Evolutionary conservation across 257 asterid genomes (phyloP).

Genomic region (Nicotiana benthamiana): DNA sequence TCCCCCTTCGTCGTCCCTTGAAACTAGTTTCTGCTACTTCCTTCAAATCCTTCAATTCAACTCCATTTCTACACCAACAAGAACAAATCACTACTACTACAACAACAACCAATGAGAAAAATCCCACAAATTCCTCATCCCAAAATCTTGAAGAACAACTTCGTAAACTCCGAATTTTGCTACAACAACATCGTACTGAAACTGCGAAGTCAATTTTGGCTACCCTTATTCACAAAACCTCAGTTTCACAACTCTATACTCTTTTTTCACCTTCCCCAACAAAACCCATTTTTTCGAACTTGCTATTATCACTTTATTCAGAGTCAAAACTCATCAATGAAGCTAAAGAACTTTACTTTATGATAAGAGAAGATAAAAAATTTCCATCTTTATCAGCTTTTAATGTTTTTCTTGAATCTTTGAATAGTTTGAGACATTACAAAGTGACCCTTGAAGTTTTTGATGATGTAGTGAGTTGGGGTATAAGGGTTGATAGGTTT

Average conservation of each 20-base stretch:
- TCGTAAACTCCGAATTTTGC: slow-evolving; percentile 35
- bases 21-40: background rate
- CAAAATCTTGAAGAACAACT: slow-evolving; percentile 34
- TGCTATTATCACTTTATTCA: slow-evolving; percentile 46
- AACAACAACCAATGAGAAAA: background rate
- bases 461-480: slow-evolving; percentile 38
- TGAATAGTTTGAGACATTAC: slow-evolving; percentile 38
- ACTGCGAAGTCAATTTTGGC: slow-evolving; percentile 43
- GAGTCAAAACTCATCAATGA: slow-evolving; percentile 44
- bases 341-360: slow-evolving; percentile 43
- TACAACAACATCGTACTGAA: slow-evolving; percentile 47
- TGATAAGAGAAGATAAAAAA: slow-evolving; percentile 39
- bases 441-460: slow-evolving; percentile 38
- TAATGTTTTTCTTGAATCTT: slow-evolving; percentile 46
- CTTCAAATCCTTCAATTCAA: background rate
- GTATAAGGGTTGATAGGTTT: slow-evolving; percentile 46
- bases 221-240: slow-evolving; percentile 25
- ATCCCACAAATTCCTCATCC: background rate
- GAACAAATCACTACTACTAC: background rate
- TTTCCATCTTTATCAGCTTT: slow-evolving; percentile 50
- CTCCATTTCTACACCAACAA: background rate
- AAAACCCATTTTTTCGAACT: slow-evolving; percentile 31
- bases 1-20: background rate
- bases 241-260: slow-evolving; percentile 43
- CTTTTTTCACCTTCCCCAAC: slow-evolving; percentile 33